A percentile compares a stretch with the other conserved stretches of the same genome.
Evolutionary conservation across 768 basidiomycete genomes (phyloP).

Genomic region (Hericium erinaceus): DNA sequence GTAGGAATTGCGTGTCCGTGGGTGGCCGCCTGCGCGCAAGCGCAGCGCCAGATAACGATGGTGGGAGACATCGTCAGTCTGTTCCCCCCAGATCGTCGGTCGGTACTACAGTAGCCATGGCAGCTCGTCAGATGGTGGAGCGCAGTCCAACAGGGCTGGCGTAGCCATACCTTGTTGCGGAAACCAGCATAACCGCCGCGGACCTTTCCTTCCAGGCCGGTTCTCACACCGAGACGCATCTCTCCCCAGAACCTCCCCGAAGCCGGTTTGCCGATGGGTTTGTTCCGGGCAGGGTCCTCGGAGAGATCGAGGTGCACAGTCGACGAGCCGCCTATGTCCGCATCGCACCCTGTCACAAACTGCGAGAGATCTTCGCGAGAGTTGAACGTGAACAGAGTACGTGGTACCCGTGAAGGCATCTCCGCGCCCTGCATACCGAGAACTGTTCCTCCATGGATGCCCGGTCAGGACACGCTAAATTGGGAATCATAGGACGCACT

Average conservation of each 20-base stretch:
- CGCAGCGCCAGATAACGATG: conserved; percentile 78
- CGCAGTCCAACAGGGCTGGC: background rate
- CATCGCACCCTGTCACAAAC: conserved; percentile 78
- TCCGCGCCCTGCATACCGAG: conserved; percentile 73
- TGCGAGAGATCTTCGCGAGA: conserved; percentile 44
- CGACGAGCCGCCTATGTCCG: conserved; percentile 80
- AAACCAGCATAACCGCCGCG: conserved; percentile 89
- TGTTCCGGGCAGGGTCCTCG: conserved; percentile 35
- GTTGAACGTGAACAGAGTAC: conserved; percentile 59
- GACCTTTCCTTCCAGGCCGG: conserved; percentile 57
- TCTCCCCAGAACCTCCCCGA: conserved; percentile 74
- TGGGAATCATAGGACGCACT: conserved; percentile 1
- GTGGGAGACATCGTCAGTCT: conserved; percentile 74
- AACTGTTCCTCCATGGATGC: conserved; percentile 30
- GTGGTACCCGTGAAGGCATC: conserved; percentile 48
- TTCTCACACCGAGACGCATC: conserved; percentile 61
- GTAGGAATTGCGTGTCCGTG: conserved; percentile 73
- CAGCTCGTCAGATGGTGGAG: background rate
- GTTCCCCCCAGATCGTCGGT: conserved; percentile 79
- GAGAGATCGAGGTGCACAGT: conserved; percentile 71
- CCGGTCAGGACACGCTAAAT: conserved; percentile 8
- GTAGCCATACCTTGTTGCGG: conserved; percentile 57
- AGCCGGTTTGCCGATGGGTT: conserved; percentile 30
- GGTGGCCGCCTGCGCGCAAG: conserved; percentile 68
- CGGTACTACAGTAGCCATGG: conserved; percentile 36